Evolutionary conservation across 805 yeast genomes (phyloP).

Genomic region (Candida nitratophila): DNA sequence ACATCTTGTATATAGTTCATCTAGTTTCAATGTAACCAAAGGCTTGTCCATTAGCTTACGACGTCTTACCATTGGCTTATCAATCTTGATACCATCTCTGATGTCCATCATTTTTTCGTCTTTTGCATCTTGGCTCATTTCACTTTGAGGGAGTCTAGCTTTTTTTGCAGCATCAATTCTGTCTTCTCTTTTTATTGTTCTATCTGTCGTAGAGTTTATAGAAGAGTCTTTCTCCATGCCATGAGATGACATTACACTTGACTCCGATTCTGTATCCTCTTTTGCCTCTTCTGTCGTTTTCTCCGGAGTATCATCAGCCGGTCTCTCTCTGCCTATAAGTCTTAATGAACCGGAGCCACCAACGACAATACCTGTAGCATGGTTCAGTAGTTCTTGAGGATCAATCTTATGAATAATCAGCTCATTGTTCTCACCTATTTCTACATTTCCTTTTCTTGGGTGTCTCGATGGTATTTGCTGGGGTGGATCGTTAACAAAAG

Average conservation of each 20-base stretch:
- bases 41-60: constrained; percentile 26
- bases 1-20: constrained; percentile 80
- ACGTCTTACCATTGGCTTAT: constrained; percentile 54
- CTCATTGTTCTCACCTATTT: constrained; percentile 26
- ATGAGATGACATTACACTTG: neutral
- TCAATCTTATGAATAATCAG: constrained; percentile 25
- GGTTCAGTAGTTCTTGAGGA: constrained; percentile 25
- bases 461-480: constrained; percentile 87
- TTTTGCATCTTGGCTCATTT: constrained; percentile 3
- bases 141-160: constrained; percentile 9
- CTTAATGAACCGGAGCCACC: constrained; percentile 71
- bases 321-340: too few species aligned
- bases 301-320: constrained; percentile 1
- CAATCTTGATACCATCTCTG: constrained; percentile 42
- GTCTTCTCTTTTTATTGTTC: constrained; percentile 23
- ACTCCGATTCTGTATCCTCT: constrained; percentile 10
- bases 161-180: constrained; percentile 22
- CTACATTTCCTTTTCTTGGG: constrained; percentile 75
- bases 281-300: constrained; percentile 11
- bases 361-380: constrained; percentile 66
- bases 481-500: constrained; percentile 76
- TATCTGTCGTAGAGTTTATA: constrained; percentile 12
- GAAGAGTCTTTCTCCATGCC: neutral
- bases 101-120: constrained; percentile 14
- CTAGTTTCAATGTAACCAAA: constrained; percentile 40